Percentiles rank a stretch among this genome's conserved stretches.
These are phyloP conservation scores for Yamadazyma buinensis DNA, from an alignment of 1,139 yeast species.

Conservation along the genomic window DNA sequence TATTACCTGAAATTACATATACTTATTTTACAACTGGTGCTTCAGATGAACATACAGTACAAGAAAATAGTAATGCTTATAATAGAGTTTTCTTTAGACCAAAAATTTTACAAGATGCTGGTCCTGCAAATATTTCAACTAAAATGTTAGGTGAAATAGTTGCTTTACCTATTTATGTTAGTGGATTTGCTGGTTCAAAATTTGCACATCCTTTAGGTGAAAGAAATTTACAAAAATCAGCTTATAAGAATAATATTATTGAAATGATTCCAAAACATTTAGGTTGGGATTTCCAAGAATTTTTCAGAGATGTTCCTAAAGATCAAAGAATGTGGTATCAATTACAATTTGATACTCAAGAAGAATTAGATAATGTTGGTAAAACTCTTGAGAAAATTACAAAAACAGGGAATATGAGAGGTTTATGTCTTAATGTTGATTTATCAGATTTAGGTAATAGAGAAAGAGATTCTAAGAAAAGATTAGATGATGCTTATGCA, in stretches of 20 bases:
- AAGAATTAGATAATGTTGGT: slow-evolving; percentile 17
- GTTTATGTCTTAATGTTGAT: slow-evolving; percentile 25
- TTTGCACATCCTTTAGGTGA: slow-evolving; percentile 58
- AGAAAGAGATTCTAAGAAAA: slow-evolving; percentile 21
- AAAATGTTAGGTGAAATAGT: slow-evolving; percentile 47
- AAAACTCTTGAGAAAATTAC: slow-evolving; percentile 17
- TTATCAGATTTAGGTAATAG: slow-evolving; percentile 22
- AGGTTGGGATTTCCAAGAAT: slow-evolving; percentile 51
- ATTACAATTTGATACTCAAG: slow-evolving; percentile 47
- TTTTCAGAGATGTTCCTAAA: slow-evolving; percentile 41
- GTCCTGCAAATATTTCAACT: slow-evolving; percentile 35
- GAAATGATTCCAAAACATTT: slow-evolving; percentile 55
- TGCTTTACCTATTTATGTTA: slow-evolving; percentile 51
- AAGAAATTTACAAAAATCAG: slow-evolving; percentile 44
- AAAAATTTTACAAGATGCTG: slow-evolving; percentile 61
- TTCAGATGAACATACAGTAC: slow-evolving; percentile 77
- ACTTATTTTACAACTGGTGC: slow-evolving; percentile 85
- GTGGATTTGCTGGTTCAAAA: slow-evolving; percentile 56
- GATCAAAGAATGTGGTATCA: slow-evolving; percentile 31
- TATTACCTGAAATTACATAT: slow-evolving; percentile 70
- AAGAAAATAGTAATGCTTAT: slow-evolving; percentile 81
- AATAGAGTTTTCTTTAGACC: slow-evolving; percentile 82
- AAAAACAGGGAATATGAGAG: slow-evolving; percentile 21
- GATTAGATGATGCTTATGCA: slow-evolving; percentile 10
- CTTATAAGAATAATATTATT: slow-evolving; percentile 39